These are phyloP conservation scores for Pulveroboletus sp. DNA, from an alignment of 768 basidiomycete genomes.

Conservation along the genomic window DNA sequence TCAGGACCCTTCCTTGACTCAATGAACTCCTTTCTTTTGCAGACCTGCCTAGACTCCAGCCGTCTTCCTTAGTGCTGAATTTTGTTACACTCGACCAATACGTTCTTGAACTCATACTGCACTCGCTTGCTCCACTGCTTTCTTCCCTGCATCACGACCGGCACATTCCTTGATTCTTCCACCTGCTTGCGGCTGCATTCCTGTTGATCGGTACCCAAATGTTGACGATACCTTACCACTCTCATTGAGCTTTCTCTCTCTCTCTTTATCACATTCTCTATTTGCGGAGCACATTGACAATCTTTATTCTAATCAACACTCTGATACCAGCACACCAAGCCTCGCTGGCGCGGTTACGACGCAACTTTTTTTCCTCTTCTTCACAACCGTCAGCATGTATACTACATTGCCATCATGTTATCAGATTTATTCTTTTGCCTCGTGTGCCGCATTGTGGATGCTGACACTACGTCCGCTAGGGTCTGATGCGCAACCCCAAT, in stretches of 20 bases:
- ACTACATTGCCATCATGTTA: conserved; percentile 14
- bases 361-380: conserved; percentile 4
- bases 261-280: conserved; percentile 34
- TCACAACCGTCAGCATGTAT: conserved; percentile 19
- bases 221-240: conserved; percentile 34
- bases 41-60: conserved; percentile 16
- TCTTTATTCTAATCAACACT: conserved; percentile 24
- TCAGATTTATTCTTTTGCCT: conserved; percentile 16
- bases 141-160: conserved; percentile 25
- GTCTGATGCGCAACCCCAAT: conserved; percentile 95
- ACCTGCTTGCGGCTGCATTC: conserved; percentile 18
- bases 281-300: conserved; percentile 34
- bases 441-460: conserved; percentile 93
- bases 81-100: conserved; percentile 16
- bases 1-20: conserved; percentile 64
- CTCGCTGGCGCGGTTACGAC: conserved; percentile 21
- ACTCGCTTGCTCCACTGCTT: conserved; percentile 24
- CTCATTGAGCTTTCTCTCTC: conserved; percentile 21
- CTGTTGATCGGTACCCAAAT: conserved; percentile 23
- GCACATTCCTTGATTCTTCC: conserved; percentile 27
- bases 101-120: conserved; percentile 26
- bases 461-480: conserved; percentile 93
- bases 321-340: conserved; percentile 20
- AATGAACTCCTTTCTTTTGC: conserved; percentile 18
- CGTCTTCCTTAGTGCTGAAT: conserved; percentile 19